Percentiles rank a stretch among this genome's conserved stretches.
phyloP scores from a whole-genome alignment of 2,329 filamentous ascomycete species.

The Fusarium sp. region DNA sequence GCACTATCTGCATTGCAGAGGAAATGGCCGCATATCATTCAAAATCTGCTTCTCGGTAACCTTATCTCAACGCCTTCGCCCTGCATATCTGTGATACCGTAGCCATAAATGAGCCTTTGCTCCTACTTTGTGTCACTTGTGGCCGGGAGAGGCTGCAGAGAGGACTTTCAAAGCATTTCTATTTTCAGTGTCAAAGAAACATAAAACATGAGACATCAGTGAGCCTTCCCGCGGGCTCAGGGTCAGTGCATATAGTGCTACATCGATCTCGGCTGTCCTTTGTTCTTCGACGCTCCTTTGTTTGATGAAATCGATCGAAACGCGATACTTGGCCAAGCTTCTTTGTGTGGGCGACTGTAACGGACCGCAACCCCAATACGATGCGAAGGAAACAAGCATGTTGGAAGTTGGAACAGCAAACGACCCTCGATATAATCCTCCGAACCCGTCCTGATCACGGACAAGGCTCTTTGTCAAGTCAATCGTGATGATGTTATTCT shows the following conservation, averaged over 20 bases:
- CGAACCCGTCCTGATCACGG: not conserved
- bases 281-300: conserved; percentile 25
- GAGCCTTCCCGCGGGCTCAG: not conserved
- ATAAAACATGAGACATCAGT: conserved; percentile 12
- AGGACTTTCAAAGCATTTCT: conserved; percentile 8
- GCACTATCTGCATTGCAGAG: conserved; percentile 38
- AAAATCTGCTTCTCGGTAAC: conserved; percentile 28
- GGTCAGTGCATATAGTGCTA: conserved; percentile 11
- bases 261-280: conserved; percentile 12
- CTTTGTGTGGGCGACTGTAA: not conserved
- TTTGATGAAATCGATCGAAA: conserved; percentile 13
- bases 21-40: conserved; percentile 41
- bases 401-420: conserved; percentile 13
- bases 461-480: conserved; percentile 25
- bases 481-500: conserved; percentile 24
- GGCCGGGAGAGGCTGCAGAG: not conserved
- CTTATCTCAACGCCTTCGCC: conserved; percentile 40
- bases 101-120: conserved; percentile 37
- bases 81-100: conserved; percentile 32
- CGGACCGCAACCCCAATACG: not conserved
- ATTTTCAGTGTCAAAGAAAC: conserved; percentile 33
- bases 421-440: conserved; percentile 2
- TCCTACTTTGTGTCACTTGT: conserved; percentile 23
- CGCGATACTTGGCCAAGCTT: conserved; percentile 3
- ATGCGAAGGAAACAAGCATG: conserved; percentile 8